These are phyloP conservation scores for Steccherinum ochraceum DNA, from an alignment of 768 basidiomycete genomes.

Conservation along the genomic window DNA sequence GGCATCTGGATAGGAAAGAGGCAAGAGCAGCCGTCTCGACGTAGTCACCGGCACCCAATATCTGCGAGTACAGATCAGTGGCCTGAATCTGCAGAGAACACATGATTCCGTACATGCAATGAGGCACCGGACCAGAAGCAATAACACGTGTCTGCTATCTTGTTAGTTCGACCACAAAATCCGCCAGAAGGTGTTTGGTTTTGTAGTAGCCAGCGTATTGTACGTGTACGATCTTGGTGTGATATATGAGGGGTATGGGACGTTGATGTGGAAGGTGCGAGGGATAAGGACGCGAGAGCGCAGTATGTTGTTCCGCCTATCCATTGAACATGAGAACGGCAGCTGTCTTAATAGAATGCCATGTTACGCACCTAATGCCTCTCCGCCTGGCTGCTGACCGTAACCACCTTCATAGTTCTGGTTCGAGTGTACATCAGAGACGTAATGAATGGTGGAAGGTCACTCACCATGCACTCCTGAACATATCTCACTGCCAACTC, in stretches of 20 bases:
- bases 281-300: slow-evolving; percentile 67
- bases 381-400: slow-evolving; percentile 72
- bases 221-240: slow-evolving; percentile 38
- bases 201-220: slow-evolving; percentile 71
- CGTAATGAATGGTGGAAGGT: slow-evolving; percentile 2
- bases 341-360: background rate
- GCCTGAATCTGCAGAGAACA: background rate
- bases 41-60: slow-evolving; percentile 54
- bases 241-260: slow-evolving; percentile 18
- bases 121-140: slow-evolving; percentile 93
- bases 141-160: slow-evolving; percentile 89
- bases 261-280: slow-evolving; percentile 32
- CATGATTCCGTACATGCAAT: slow-evolving; percentile 48
- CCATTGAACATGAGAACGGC: background rate
- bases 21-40: slow-evolving; percentile 53
- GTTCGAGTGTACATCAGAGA: slow-evolving; percentile 1
- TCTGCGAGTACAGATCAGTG: slow-evolving; percentile 34
- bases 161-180: slow-evolving; percentile 84
- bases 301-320: slow-evolving; percentile 93
- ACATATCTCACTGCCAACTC: slow-evolving; percentile 59
- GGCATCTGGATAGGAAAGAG: slow-evolving; percentile 65
- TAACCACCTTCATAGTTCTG: slow-evolving; percentile 94
- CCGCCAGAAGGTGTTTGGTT: slow-evolving; percentile 74
- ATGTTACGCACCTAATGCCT: slow-evolving; percentile 66
- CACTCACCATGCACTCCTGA: slow-evolving; percentile 60